These are phyloP conservation scores for Pseudoneurospora amorphoporcata DNA, from an alignment of 495 filamentous ascomycete genomes.

Conservation along the genomic window DNA sequence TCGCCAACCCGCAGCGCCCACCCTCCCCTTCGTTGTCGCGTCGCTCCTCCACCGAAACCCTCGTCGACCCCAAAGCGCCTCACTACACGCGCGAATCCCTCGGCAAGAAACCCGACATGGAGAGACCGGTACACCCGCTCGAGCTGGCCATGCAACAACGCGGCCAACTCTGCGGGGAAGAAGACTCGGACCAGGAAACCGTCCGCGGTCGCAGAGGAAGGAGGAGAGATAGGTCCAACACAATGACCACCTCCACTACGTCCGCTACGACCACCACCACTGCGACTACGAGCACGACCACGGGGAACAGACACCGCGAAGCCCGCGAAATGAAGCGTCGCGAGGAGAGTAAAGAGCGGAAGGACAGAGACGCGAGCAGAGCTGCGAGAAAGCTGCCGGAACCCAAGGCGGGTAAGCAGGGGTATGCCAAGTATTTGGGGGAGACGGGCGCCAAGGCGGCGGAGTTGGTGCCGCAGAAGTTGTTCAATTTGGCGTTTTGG, in stretches of 20 bases:
- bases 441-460: not conserved
- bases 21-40: not conserved
- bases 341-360: not conserved
- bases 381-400: not conserved
- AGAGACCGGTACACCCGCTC: not conserved
- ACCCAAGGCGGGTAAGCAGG: not conserved
- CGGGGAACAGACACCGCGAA: not conserved
- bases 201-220: not conserved
- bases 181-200: not conserved
- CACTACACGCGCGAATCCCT: not conserved
- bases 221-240: not conserved
- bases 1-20: not conserved
- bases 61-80: not conserved
- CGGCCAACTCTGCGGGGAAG: not conserved
- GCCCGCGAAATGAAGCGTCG: not conserved
- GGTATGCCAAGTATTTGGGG: not conserved
- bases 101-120: not conserved
- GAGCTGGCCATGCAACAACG: not conserved
- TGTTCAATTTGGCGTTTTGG: not conserved
- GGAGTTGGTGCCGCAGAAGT: not conserved
- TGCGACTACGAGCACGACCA: not conserved
- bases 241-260: not conserved
- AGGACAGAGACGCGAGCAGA: not conserved
- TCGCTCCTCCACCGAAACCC: not conserved
- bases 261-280: not conserved